Evolutionary conservation across 768 basidiomycete genomes (phyloP).

Genomic region (Antrodiella citrinella): DNA sequence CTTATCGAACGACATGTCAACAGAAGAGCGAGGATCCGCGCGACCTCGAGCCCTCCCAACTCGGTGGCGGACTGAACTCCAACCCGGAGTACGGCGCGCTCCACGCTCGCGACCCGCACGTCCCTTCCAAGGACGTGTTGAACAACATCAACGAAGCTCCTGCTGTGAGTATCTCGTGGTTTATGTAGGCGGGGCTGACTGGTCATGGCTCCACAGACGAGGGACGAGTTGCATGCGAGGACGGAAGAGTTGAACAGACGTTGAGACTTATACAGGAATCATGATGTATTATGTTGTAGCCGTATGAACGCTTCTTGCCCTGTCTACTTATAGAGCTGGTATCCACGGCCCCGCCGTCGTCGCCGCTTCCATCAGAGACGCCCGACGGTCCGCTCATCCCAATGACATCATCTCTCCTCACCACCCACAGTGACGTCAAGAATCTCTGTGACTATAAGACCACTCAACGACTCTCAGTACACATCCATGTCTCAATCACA

Average conservation of each 20-base stretch:
- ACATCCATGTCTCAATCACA: neutral
- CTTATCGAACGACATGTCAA: no score
- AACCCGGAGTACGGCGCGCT: conserved; percentile 35
- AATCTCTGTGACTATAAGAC: no score
- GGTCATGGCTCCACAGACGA: conserved; percentile 3
- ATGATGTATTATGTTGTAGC: no score
- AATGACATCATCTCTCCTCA: no score
- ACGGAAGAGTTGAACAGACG: conserved; percentile 13
- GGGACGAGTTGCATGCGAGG: conserved; percentile 13
- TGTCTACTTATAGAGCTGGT: no score
- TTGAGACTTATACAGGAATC: no score
- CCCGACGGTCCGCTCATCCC: no score
- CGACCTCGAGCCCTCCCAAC: conserved; percentile 29
- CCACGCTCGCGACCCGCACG: conserved; percentile 42
- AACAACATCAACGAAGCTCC: conserved; percentile 37
- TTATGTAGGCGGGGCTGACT: neutral
- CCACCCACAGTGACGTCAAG: no score
- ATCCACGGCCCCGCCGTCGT: no score
- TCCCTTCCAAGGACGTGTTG: conserved; percentile 37
- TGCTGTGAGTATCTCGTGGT: conserved; percentile 27
- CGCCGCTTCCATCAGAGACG: no score
- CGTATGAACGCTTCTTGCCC: no score
- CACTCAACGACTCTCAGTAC: no score
- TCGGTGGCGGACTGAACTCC: conserved; percentile 25
- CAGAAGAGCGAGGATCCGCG: conserved; percentile 57